These are phyloP conservation scores for Pythium monospermum DNA, from an alignment of 352 stramenopile genomes.

Conservation along the genomic window DNA sequence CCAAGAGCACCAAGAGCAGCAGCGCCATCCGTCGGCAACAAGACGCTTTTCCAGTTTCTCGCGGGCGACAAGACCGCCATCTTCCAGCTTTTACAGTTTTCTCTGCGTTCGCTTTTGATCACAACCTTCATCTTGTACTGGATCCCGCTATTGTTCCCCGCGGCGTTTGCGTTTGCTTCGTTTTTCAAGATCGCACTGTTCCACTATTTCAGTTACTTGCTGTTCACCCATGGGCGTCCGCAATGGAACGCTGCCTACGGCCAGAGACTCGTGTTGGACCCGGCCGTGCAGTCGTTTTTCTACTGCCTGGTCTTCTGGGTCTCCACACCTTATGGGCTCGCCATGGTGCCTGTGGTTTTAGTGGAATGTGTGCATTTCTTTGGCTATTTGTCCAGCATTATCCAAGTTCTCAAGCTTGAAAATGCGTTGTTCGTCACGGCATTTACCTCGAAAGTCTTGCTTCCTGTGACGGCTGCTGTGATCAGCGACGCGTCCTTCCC, in stretches of 20 bases:
- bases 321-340: constrained; percentile 65
- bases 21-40: constrained; percentile 17
- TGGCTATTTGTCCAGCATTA: constrained; percentile 50
- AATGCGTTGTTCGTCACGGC: constrained; percentile 34
- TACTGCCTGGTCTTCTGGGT: constrained; percentile 86
- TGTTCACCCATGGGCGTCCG: constrained; percentile 73
- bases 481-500: constrained; percentile 60
- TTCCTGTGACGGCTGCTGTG: constrained; percentile 51
- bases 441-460: constrained; percentile 42
- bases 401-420: constrained; percentile 49
- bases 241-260: constrained; percentile 68
- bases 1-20: constrained; percentile 8
- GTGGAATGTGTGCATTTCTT: constrained; percentile 78
- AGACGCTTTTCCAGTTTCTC: constrained; percentile 47
- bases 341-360: constrained; percentile 72
- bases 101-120: constrained; percentile 56
- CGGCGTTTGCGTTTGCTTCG: constrained; percentile 42
- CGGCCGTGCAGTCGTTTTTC: constrained; percentile 76
- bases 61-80: constrained; percentile 49
- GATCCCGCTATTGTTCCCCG: constrained; percentile 40
- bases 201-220: constrained; percentile 75
- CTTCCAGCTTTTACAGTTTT: constrained; percentile 74
- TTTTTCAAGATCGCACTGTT: constrained; percentile 84
- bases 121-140: constrained; percentile 73
- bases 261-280: constrained; percentile 80